Base-by-base conservation (phyloP, 1,284 basidiomycete genomes). In the Thelephora terrestris region DNA sequence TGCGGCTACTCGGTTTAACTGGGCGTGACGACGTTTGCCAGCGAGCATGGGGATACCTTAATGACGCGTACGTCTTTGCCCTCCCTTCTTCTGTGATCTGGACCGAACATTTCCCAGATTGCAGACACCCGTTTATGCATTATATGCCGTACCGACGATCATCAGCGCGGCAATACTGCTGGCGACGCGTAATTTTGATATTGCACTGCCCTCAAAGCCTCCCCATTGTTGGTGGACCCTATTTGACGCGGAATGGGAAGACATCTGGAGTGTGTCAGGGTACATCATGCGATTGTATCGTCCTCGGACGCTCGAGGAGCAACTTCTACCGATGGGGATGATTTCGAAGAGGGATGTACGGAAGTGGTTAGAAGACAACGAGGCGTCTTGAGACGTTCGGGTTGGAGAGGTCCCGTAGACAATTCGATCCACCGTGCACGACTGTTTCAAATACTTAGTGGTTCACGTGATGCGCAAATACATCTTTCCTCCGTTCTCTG, bases 101-200 rank as follows among this genome's bases (percentile, higher is more conserved):
- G 44, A 47, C 43, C 14, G 29, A 32, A 45, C 32, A 27, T 35
- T 27, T 45, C 34, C 35, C 50, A 94, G 91, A 17, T 71, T 95
- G 37, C 91, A 95, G 65, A 93, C 94, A 1, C 88, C 91, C 0
- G 83, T 94, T 0, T 94, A 94, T 62, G 85, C 89, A 0, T 66
- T 93, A 2, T 93, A 93, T 57, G 80, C 89, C 12, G 79, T 94
- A 4, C 90, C 91, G 7, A 86, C 87, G 2, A 85, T 97, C 23
- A 91, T 94, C 25, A 84, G 86, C 59, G 85, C 91, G 0, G 79
- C 87, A 2, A 92, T 95, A 48, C 70, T 91, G 35, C 77, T 94
- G 36, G 75, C 87, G 1, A 76, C 77, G 7, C 77, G 89, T 4
- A 73, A 84, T 45, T 65, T 84, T 10, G 69, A 69, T n/a, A 79